These are phyloP conservation scores for Solanum sparsipilum DNA, from an alignment of 257 asterid species.

Conservation along the genomic window DNA sequence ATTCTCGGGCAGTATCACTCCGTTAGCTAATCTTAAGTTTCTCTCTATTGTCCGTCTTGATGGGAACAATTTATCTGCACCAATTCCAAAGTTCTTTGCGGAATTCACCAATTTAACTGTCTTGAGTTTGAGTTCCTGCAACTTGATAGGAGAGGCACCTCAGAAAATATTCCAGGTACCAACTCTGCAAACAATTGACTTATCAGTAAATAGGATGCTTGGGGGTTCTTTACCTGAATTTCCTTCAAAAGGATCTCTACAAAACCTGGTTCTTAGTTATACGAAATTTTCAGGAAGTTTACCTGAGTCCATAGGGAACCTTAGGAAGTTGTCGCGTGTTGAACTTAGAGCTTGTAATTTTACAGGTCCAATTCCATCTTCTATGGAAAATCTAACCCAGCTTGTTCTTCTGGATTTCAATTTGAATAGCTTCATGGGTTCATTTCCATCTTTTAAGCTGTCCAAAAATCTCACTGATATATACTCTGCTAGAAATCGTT, in stretches of 20 bases:
- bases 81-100: slow-evolving; percentile 27
- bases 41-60: slow-evolving; percentile 37
- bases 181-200: slow-evolving; percentile 26
- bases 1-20: slow-evolving; percentile 24
- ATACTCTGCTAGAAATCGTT: slow-evolving; percentile 10
- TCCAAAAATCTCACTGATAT: slow-evolving; percentile 21
- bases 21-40: slow-evolving; percentile 19
- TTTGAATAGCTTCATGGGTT: slow-evolving; percentile 23
- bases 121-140: slow-evolving; percentile 17
- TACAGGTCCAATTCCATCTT: slow-evolving; percentile 40
- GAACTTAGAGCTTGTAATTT: slow-evolving; percentile 27
- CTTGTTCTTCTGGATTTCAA: slow-evolving; percentile 31
- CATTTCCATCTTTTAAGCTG: slow-evolving; percentile 36
- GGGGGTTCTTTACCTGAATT: slow-evolving; percentile 50
- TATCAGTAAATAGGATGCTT: slow-evolving; percentile 27
- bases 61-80: slow-evolving; percentile 22
- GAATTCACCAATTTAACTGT: slow-evolving; percentile 28
- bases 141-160: slow-evolving; percentile 32
- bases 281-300: slow-evolving; percentile 37
- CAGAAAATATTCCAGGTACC: slow-evolving; percentile 28
- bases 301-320: slow-evolving; percentile 39
- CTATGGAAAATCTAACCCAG: slow-evolving; percentile 26
- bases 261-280: slow-evolving; percentile 19
- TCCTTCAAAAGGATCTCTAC: slow-evolving; percentile 30
- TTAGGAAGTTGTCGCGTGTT: slow-evolving; percentile 23